Evolutionary conservation across 371 early-diverging fungal genomes (phyloP).

Genomic region (Phascolomyces articulosus): DNA sequence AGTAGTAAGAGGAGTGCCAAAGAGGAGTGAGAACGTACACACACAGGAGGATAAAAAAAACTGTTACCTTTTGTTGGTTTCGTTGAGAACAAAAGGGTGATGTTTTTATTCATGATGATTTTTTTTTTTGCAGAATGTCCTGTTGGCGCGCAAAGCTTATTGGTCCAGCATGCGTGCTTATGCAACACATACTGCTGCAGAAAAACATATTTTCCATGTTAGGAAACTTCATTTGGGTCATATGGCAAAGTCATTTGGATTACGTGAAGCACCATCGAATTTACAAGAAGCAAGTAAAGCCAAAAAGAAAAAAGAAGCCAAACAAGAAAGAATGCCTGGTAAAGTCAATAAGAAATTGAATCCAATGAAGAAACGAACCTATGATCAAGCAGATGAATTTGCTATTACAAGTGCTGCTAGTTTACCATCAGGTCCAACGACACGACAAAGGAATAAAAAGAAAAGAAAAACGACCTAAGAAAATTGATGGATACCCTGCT

Average conservation of each 20-base stretch:
- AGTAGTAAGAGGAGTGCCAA: no score
- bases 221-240: slow-evolving; percentile 95
- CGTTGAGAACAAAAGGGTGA: not conserved
- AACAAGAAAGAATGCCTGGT: slow-evolving; percentile 44
- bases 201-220: slow-evolving; percentile 91
- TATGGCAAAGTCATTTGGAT: slow-evolving; percentile 93
- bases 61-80: no score
- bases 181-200: slow-evolving; percentile 84
- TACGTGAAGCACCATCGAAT: slow-evolving; percentile 85
- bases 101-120: no score
- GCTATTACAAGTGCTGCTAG: slow-evolving; percentile 35
- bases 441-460: slow-evolving; percentile 42
- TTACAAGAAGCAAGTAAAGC: slow-evolving; percentile 48
- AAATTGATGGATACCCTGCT: slow-evolving; percentile 1
- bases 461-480: slow-evolving; percentile 6
- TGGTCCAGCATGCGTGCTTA: slow-evolving; percentile 92
- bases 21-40: no score
- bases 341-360: slow-evolving; percentile 31
- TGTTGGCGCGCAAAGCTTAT: slow-evolving; percentile 79
- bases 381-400: slow-evolving; percentile 49
- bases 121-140: slow-evolving; percentile 45
- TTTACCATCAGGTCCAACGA: slow-evolving; percentile 34
- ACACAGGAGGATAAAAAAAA: no score
- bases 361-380: slow-evolving; percentile 33
- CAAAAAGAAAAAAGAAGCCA: slow-evolving; percentile 52